These are phyloP conservation scores for Stentor roeselii DNA, from an alignment of 73 alveolate species.

Conservation along the genomic window DNA sequence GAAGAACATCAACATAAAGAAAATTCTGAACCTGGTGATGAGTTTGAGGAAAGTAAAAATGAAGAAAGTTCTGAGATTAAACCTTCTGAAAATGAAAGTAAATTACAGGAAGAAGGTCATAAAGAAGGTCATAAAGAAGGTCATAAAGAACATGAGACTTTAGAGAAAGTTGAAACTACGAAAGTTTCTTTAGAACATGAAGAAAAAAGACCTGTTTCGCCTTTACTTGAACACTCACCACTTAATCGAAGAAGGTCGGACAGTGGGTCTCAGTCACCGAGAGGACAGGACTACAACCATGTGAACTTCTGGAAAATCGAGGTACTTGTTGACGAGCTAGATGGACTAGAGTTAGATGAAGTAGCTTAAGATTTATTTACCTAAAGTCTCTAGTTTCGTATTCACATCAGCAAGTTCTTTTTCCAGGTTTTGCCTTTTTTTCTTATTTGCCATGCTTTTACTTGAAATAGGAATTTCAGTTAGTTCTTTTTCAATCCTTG, in stretches of 20 bases:
- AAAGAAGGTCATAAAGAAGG: neutral
- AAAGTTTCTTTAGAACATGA: too few relatives aligned
- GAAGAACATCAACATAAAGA: neutral
- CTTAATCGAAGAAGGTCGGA: neutral
- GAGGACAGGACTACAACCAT: neutral
- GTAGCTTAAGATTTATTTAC: neutral
- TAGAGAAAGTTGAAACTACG: neutral
- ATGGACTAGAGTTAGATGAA: neutral
- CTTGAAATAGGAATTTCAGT: neutral
- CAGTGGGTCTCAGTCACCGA: neutral
- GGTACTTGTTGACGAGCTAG: neutral
- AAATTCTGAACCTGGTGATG: neutral
- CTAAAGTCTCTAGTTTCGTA: neutral
- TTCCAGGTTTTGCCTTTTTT: neutral
- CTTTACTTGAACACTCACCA: neutral
- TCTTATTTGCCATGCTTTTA: neutral
- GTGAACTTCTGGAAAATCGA: neutral
- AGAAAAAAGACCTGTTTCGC: neutral
- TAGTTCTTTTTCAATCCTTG: neutral
- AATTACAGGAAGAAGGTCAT: neutral
- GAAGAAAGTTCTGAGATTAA: neutral
- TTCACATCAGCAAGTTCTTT: neutral
- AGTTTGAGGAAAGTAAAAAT: neutral
- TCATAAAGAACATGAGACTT: neutral
- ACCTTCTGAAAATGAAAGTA: neutral